phyloP scores from a whole-genome alignment of 768 basidiomycete genomes.

The Lentinula raphanica region DNA sequence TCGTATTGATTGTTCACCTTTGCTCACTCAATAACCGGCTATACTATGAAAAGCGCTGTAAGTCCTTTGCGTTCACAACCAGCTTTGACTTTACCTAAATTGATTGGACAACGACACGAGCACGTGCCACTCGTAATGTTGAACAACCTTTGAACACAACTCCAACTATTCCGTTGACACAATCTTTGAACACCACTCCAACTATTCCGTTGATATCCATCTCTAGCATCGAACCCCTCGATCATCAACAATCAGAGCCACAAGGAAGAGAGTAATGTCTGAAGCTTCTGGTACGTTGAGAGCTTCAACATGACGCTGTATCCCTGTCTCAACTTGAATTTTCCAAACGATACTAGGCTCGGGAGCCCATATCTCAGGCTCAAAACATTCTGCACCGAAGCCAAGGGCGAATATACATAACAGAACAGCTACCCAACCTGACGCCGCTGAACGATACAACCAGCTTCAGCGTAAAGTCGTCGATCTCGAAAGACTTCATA shows the following conservation, averaged over 20 bases:
- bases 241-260: constrained; percentile 28
- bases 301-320: background rate
- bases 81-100: background rate
- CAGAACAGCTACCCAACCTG: background rate
- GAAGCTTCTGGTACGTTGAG: constrained; percentile 35
- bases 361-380: background rate
- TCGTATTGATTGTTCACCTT: too few relatives aligned
- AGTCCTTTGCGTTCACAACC: too few relatives aligned
- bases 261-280: constrained; percentile 44
- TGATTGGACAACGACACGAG: background rate
- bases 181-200: too few relatives aligned
- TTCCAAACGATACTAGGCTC: background rate
- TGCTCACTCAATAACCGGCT: too few relatives aligned
- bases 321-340: background rate
- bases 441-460: constrained; percentile 43
- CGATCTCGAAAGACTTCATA: constrained; percentile 56
- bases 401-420: background rate
- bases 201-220: too few relatives aligned
- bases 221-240: too few relatives aligned
- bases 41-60: too few relatives aligned
- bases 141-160: background rate
- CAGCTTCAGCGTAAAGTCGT: constrained; percentile 58
- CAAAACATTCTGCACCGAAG: background rate
- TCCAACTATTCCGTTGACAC: too few relatives aligned
- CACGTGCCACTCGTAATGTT: background rate